A percentile compares a stretch with the other conserved stretches of the same genome.
These are phyloP conservation scores for Eremothecium cymbalariae DNA, from an alignment of 1,139 yeast species.

Conservation along the genomic window DNA sequence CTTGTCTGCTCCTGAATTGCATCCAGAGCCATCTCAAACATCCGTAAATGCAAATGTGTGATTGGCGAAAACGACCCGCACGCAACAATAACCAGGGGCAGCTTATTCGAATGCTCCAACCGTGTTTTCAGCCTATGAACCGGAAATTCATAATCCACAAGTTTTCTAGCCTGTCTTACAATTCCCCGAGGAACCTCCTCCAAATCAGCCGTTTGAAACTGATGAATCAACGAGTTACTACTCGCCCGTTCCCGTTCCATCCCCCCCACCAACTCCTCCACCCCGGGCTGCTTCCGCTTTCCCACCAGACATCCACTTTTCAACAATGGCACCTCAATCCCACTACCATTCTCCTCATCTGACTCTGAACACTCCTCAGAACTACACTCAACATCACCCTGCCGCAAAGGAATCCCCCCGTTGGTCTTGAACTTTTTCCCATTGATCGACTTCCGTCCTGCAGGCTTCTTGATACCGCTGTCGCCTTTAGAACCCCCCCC, in stretches of 20 bases:
- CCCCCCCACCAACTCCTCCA: too few species aligned
- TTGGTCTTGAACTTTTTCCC: constrained; percentile 2
- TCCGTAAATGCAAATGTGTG: constrained; percentile 85
- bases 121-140: constrained; percentile 71
- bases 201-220: constrained; percentile 77
- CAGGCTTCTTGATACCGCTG: constrained; percentile 24
- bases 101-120: constrained; percentile 65
- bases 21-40: constrained; percentile 98
- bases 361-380: constrained; percentile 35
- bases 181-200: constrained; percentile 97
- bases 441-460: constrained; percentile 6
- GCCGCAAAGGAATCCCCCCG: constrained; percentile 36
- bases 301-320: constrained; percentile 5
- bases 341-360: constrained; percentile 6
- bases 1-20: constrained; percentile 87
- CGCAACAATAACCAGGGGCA: constrained; percentile 89
- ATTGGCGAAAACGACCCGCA: constrained; percentile 97
- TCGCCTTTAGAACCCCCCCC: constrained; percentile 72
- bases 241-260: too few species aligned
- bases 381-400: constrained; percentile 40
- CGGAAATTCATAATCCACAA: constrained; percentile 71
- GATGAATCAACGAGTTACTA: constrained; percentile 37
- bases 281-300: not conserved
- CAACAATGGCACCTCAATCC: constrained; percentile 6
- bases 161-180: constrained; percentile 67